Evolutionary conservation across 2,329 filamentous ascomycete species (phyloP).

Genomic region (Aspergillus jensenii): DNA sequence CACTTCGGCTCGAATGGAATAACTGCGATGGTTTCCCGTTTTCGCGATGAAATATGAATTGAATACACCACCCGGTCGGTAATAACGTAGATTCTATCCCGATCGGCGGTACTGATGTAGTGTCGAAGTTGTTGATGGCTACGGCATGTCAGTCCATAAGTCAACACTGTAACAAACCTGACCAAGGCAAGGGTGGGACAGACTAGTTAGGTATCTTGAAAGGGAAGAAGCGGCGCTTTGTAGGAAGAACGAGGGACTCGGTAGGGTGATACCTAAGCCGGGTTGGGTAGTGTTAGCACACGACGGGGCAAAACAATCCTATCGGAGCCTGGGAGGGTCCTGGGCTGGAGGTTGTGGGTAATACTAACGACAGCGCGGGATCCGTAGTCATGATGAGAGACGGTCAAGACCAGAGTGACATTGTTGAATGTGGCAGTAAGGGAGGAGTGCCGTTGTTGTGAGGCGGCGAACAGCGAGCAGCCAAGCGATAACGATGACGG

Average conservation of each 20-base stretch:
- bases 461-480: constrained; percentile 11
- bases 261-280: constrained; percentile 61
- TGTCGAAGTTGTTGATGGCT: constrained; percentile 67
- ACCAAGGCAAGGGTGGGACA: constrained; percentile 30
- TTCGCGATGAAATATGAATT: constrained; percentile 67
- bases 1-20: constrained; percentile 77
- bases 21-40: constrained; percentile 70
- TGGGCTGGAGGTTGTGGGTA: constrained; percentile 5
- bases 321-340: neutral
- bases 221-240: constrained; percentile 66
- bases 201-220: constrained; percentile 66
- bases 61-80: constrained; percentile 72
- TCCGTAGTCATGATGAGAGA: constrained; percentile 43
- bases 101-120: constrained; percentile 77
- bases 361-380: constrained; percentile 38
- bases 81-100: constrained; percentile 81
- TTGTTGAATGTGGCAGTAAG: constrained; percentile 25
- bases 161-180: neutral
- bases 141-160: constrained; percentile 19
- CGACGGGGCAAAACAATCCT: constrained; percentile 3
- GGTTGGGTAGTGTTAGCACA: constrained; percentile 16
- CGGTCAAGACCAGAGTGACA: constrained; percentile 31
- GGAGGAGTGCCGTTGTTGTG: constrained; percentile 11
- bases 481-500: constrained; percentile 12
- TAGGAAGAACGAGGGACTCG: constrained; percentile 61